Conservation (phyloP, 345 rosid species). For the Aegle marmelos region DNA sequence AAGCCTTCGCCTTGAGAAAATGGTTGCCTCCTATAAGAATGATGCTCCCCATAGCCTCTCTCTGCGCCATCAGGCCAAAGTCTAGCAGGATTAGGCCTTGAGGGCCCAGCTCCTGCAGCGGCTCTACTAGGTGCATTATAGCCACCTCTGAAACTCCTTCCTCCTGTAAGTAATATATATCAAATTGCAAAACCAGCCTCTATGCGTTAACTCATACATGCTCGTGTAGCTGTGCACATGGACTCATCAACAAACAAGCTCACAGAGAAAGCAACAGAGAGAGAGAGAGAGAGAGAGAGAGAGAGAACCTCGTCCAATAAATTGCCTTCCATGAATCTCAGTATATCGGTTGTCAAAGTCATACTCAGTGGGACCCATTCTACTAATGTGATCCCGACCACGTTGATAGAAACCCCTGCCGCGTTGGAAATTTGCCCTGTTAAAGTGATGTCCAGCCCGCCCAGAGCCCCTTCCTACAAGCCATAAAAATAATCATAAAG, state of each 20-base stretch:
- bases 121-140: slow-evolving; percentile 33
- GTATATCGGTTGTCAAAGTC: slow-evolving; percentile 26
- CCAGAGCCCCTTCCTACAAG: slow-evolving; percentile 46
- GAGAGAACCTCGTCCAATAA: slow-evolving; percentile 29
- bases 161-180: slow-evolving; percentile 28
- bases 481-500: slow-evolving; percentile 6
- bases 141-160: slow-evolving; percentile 48
- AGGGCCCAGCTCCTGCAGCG: slow-evolving; percentile 25
- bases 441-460: slow-evolving; percentile 35
- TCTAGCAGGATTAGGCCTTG: slow-evolving; percentile 38
- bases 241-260: neutral
- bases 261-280: neutral
- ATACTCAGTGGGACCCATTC: slow-evolving; percentile 35
- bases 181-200: neutral
- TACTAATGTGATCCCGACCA: slow-evolving; percentile 34
- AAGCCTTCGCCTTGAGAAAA: slow-evolving; percentile 42
- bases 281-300: neutral
- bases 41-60: slow-evolving; percentile 31
- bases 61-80: slow-evolving; percentile 38
- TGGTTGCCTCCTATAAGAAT: slow-evolving; percentile 38
- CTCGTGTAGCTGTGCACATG: neutral
- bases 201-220: neutral
- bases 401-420: slow-evolving; percentile 34
- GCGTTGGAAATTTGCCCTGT: slow-evolving; percentile 34
- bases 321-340: slow-evolving; percentile 36